A percentile compares a stretch with the other conserved stretches of the same genome.
These are phyloP conservation scores for Globisporangium cederbergense DNA, from an alignment of 352 stramenopile genomes.

Conservation along the genomic window DNA sequence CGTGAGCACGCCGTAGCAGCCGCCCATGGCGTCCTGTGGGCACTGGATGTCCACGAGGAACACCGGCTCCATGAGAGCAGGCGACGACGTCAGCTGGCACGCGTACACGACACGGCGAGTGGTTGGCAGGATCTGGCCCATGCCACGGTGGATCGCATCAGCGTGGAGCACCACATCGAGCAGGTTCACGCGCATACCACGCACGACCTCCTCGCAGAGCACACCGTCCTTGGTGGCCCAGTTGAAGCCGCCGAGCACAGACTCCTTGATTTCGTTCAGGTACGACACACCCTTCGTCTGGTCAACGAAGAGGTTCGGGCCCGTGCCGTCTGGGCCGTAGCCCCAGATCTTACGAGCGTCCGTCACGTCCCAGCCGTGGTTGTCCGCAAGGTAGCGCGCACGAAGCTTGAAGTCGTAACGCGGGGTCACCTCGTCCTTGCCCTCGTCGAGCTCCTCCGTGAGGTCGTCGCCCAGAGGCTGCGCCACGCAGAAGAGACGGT, in stretches of 20 bases:
- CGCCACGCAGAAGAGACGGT: conserved; percentile 98
- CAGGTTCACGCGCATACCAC: conserved; percentile 97
- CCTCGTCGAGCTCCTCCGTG: conserved; percentile 96
- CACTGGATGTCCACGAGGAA: conserved; percentile 99
- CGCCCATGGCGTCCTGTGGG: conserved; percentile 97
- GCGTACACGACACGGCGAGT: conserved; percentile 98
- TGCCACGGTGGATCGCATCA: conserved; percentile 99
- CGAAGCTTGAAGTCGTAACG: conserved; percentile 96
- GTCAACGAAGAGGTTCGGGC: conserved; percentile 98
- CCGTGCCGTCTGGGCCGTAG: conserved; percentile 98
- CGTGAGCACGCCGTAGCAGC: conserved; percentile 99
- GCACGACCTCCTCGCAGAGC: conserved; percentile 97
- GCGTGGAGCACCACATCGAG: conserved; percentile 99
- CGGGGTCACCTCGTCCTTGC: conserved; percentile 88
- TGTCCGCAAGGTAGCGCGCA: conserved; percentile 96
- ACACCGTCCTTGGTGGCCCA: conserved; percentile 98
- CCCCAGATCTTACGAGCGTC: conserved; percentile 99
- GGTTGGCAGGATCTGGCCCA: conserved; percentile 99
- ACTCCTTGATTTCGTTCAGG: conserved; percentile 99
- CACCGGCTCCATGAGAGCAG: conserved; percentile 97
- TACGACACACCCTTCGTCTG: conserved; percentile 99
- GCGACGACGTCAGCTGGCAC: conserved; percentile 93
- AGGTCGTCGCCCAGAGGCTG: conserved; percentile 92
- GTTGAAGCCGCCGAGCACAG: conserved; percentile 97
- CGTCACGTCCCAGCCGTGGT: conserved; percentile 97